These are phyloP conservation scores for Aspergillus flavus DNA, from an alignment of 2,329 filamentous ascomycete species.

Conservation along the genomic window DNA sequence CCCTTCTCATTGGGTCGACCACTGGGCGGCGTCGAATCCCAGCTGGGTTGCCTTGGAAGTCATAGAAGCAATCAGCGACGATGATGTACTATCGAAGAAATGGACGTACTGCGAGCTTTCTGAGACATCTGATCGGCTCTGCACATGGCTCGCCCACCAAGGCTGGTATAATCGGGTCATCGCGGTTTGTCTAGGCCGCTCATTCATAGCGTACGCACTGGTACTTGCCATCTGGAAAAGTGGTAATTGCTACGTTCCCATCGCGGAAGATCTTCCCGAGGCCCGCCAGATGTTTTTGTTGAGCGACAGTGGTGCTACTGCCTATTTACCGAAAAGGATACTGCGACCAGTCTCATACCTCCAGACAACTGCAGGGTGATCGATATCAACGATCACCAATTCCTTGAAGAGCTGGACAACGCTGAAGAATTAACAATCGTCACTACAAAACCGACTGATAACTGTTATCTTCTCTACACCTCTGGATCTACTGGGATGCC, in stretches of 20 bases:
- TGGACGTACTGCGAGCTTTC: background rate
- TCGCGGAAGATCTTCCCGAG: conserved; percentile 17
- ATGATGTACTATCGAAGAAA: background rate
- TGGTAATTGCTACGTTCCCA: conserved; percentile 16
- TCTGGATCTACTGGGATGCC: conserved; percentile 19
- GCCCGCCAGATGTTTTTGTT: conserved; percentile 7
- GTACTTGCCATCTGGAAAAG: conserved; percentile 17
- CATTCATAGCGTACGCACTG: conserved; percentile 14
- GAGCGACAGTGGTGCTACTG: background rate
- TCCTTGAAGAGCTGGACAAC: background rate
- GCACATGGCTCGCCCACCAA: background rate
- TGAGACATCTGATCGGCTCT: background rate
- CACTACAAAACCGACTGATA: background rate
- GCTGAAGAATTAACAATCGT: too few species aligned
- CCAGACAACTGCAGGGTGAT: background rate
- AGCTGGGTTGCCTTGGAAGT: background rate
- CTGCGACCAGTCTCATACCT: background rate
- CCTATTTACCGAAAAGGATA: background rate
- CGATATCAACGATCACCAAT: background rate
- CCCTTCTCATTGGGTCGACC: background rate
- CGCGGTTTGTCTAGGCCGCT: background rate
- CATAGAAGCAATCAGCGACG: background rate
- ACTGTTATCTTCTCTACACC: conserved; percentile 18
- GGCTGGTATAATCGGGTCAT: background rate
- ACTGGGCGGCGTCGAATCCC: background rate